Evolutionary conservation across 1,284 basidiomycete genomes (phyloP).

Genomic region (Cutaneotrichosporon sp.): DNA sequence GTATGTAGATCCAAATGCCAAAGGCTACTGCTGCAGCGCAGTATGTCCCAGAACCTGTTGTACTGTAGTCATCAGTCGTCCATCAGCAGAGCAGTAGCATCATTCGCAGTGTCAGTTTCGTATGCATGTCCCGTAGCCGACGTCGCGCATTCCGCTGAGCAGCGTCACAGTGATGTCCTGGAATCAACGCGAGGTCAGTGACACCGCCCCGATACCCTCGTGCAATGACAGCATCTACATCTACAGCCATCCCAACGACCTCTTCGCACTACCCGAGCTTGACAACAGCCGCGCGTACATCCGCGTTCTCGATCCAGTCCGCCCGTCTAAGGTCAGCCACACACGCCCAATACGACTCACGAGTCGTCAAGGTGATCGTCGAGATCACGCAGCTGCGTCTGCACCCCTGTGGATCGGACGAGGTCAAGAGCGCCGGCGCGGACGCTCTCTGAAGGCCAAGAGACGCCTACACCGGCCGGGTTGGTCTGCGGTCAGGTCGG

Average conservation of each 20-base stretch:
- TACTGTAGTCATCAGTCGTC: too few relatives aligned
- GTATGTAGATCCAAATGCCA: too few relatives aligned
- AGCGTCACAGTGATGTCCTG: too few relatives aligned
- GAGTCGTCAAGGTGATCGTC: slow-evolving; percentile 48
- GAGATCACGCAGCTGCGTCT: slow-evolving; percentile 37
- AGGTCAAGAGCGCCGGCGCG: slow-evolving; percentile 24
- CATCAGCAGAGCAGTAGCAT: too few relatives aligned
- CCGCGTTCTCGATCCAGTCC: slow-evolving; percentile 10
- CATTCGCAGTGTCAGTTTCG: too few relatives aligned
- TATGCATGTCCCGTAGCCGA: not conserved
- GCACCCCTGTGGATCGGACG: slow-evolving; percentile 27
- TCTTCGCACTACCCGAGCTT: not conserved
- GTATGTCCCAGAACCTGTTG: too few relatives aligned
- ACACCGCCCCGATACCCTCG: not conserved
- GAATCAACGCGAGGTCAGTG: too few relatives aligned
- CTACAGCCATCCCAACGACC: not conserved
- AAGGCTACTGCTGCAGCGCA: too few relatives aligned
- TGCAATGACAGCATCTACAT: not conserved
- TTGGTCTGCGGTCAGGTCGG: slow-evolving; percentile 1
- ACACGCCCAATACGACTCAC: slow-evolving; percentile 20
- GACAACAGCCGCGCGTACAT: slow-evolving; percentile 3
- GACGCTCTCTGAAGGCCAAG: slow-evolving; percentile 10
- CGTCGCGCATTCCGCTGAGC: not conserved
- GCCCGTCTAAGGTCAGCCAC: slow-evolving; percentile 3
- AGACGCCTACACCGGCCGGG: not conserved